These are phyloP conservation scores for Solanum tacnaense DNA, from an alignment of 257 asterid genomes.

Conservation along the genomic window DNA sequence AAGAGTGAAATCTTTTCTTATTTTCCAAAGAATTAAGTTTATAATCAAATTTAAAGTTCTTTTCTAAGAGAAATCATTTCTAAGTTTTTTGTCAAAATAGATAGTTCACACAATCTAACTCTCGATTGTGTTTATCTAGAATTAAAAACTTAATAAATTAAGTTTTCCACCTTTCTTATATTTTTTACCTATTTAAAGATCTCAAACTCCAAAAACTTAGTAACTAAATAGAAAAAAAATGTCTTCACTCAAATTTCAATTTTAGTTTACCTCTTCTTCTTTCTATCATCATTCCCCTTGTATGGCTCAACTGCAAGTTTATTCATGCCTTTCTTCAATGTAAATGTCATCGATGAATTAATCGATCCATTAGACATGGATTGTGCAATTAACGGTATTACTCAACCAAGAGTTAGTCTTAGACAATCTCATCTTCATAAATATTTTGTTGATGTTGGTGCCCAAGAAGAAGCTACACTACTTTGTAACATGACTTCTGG, in stretches of 20 bases:
- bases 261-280: background rate
- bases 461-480: background rate
- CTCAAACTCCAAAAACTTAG: background rate
- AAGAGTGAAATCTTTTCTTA: background rate
- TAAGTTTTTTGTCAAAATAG: too few relatives aligned
- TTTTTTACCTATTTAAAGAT: background rate
- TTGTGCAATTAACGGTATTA: background rate
- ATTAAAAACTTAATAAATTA: too few relatives aligned
- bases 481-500: background rate
- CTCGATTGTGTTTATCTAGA: background rate
- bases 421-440: background rate
- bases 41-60: background rate
- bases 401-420: background rate
- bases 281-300: background rate
- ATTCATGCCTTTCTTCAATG: background rate
- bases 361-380: background rate
- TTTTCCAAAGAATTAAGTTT: background rate
- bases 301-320: background rate
- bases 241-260: background rate
- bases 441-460: background rate
- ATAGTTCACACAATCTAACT: background rate
- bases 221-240: background rate
- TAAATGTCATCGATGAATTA: background rate
- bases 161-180: background rate
- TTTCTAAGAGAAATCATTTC: background rate